Conservation (phyloP, 441 rosid genomes). For the Erodium texanum region DNA sequence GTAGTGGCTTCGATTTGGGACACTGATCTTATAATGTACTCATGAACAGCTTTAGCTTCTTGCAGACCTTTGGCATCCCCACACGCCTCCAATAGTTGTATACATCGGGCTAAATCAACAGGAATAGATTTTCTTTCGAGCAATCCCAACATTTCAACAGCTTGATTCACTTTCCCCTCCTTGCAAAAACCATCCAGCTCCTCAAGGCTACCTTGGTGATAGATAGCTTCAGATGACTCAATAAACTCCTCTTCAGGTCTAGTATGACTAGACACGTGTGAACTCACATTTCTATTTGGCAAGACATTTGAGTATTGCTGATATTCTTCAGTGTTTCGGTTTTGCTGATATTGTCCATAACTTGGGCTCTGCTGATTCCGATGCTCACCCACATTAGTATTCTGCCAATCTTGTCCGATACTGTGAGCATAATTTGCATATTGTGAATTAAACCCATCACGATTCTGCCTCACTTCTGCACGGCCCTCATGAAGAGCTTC, state of each 20-base stretch:
- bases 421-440: slow-evolving; percentile 14
- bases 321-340: slow-evolving; percentile 14
- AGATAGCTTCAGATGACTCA: slow-evolving; percentile 19
- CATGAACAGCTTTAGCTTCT: slow-evolving; percentile 58
- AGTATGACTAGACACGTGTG: too few species aligned
- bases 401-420: slow-evolving; percentile 12
- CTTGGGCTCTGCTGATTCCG: slow-evolving; percentile 17
- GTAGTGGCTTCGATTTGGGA: slow-evolving; percentile 33
- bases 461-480: neutral
- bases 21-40: slow-evolving; percentile 29
- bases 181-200: slow-evolving; percentile 46
- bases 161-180: slow-evolving; percentile 54
- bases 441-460: slow-evolving; percentile 1
- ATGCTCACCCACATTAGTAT: slow-evolving; percentile 9
- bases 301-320: slow-evolving; percentile 7
- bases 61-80: slow-evolving; percentile 50
- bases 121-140: slow-evolving; percentile 31
- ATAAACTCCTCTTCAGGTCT: too few species aligned
- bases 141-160: slow-evolving; percentile 34
- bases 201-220: slow-evolving; percentile 19
- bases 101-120: slow-evolving; percentile 40
- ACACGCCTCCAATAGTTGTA: slow-evolving; percentile 48
- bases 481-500: neutral
- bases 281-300: too few species aligned
- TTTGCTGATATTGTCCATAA: slow-evolving; percentile 16